phyloP scores from a whole-genome alignment of 495 filamentous ascomycete species.

The Penicillium silybi region DNA sequence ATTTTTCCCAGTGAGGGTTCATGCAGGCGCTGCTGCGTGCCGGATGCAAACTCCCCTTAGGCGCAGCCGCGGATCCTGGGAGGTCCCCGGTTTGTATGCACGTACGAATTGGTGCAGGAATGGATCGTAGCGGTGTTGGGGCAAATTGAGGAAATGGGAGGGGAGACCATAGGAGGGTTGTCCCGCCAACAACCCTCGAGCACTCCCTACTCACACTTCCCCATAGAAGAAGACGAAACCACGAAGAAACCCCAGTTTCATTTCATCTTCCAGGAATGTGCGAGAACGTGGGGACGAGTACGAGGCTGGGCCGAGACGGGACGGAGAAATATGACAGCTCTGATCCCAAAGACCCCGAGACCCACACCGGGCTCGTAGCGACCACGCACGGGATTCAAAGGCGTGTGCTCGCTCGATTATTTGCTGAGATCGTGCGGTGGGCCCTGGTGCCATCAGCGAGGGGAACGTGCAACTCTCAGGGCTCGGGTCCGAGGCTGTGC shows the following conservation, averaged over 20 bases:
- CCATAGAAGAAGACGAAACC: not conserved
- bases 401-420: not conserved
- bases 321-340: slow-evolving; percentile 42
- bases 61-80: slow-evolving; percentile 13
- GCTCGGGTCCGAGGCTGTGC: slow-evolving; percentile 4
- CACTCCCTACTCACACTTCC: not conserved
- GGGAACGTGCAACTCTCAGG: slow-evolving; percentile 19
- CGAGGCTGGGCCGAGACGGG: slow-evolving; percentile 17
- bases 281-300: slow-evolving; percentile 25
- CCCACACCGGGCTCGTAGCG: slow-evolving; percentile 4
- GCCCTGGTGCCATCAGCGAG: not conserved
- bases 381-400: slow-evolving; percentile 3
- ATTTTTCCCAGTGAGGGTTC: slow-evolving; percentile 11
- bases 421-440: not conserved
- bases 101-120: slow-evolving; percentile 2
- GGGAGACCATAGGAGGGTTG: not conserved
- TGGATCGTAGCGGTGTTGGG: not conserved
- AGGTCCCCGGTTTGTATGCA: slow-evolving; percentile 9
- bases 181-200: not conserved
- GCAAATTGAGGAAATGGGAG: not conserved
- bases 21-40: slow-evolving; percentile 18
- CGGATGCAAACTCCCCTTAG: slow-evolving; percentile 20
- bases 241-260: not conserved
- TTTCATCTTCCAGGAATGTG: not conserved
- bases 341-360: slow-evolving; percentile 12